A percentile compares a stretch with the other conserved stretches of the same genome.
phyloP scores from a whole-genome alignment of 176 grass and related monocot species.

The Avena atlantica region DNA sequence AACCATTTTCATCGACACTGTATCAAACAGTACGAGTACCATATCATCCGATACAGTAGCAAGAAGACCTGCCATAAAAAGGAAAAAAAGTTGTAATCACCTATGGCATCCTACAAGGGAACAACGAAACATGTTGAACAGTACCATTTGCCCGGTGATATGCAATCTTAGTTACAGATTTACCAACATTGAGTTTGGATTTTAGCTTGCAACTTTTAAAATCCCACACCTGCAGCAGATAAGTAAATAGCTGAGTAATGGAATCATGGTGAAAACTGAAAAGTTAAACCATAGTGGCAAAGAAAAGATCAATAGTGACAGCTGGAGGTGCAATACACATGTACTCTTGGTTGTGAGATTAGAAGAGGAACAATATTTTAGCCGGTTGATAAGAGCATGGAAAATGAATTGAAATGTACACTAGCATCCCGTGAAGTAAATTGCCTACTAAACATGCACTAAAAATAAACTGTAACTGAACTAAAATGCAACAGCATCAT shows the following conservation, averaged over 20 bases:
- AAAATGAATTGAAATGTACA: constrained; percentile 2
- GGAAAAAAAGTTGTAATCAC: constrained; percentile 38
- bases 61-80: constrained; percentile 77
- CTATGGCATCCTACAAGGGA: constrained; percentile 21
- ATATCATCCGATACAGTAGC: constrained; percentile 84
- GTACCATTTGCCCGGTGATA: constrained; percentile 94
- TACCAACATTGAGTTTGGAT: constrained; percentile 75
- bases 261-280: neutral
- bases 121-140: constrained; percentile 33
- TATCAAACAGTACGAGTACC: constrained; percentile 78
- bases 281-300: constrained; percentile 17
- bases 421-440: neutral
- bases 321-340: neutral
- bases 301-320: neutral
- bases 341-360: constrained; percentile 32
- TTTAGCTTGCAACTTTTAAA: constrained; percentile 79
- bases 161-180: constrained; percentile 80
- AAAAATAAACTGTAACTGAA: constrained; percentile 10
- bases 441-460: neutral
- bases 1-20: constrained; percentile 73
- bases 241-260: constrained; percentile 36
- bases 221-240: constrained; percentile 71
- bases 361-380: constrained; percentile 20
- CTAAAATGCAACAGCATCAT: neutral
- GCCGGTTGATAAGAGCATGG: neutral